Evolutionary conservation across 2,329 filamentous ascomycete species (phyloP).

Genomic region (Nectriaceae sp.): DNA sequence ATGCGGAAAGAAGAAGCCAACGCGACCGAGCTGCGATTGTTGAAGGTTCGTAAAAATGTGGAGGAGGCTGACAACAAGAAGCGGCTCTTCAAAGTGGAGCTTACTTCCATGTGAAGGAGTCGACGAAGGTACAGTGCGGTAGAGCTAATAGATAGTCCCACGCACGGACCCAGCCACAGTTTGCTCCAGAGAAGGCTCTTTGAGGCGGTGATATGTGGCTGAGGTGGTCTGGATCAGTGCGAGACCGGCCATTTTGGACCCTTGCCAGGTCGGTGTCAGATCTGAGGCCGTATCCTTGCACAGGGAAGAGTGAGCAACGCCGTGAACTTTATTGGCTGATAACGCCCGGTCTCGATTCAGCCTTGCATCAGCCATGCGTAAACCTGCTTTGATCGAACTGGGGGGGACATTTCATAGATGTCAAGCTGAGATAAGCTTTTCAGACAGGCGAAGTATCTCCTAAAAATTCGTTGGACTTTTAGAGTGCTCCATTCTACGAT

Average conservation of each 20-base stretch:
- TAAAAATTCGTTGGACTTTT: too few species aligned
- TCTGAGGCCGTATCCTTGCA: conserved; percentile 2
- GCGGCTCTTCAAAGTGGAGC: background rate
- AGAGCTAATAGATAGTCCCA: too few species aligned
- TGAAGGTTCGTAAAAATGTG: background rate
- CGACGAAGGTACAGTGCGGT: conserved; percentile 15
- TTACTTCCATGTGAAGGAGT: background rate
- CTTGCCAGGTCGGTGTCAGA: conserved; percentile 3
- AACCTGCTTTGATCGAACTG: too few species aligned
- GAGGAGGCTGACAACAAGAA: background rate
- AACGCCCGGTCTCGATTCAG: conserved; percentile 11
- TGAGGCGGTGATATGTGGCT: conserved; percentile 20
- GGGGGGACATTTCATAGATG: too few species aligned
- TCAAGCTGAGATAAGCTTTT: too few species aligned
- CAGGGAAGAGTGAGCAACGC: conserved; percentile 8
- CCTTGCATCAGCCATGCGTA: conserved; percentile 16
- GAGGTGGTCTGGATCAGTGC: background rate
- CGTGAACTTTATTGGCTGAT: conserved; percentile 16
- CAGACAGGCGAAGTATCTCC: too few species aligned
- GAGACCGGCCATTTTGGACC: conserved; percentile 11
- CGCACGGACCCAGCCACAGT: conserved; percentile 13
- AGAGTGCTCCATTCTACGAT: too few species aligned
- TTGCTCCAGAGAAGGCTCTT: background rate
- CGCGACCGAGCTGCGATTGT: background rate
- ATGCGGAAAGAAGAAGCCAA: background rate